Percentiles rank a stretch among this genome's conserved stretches.
Evolutionary conservation across 371 early-diverging fungal genomes (phyloP).

Genomic region (Mucor piriformis): DNA sequence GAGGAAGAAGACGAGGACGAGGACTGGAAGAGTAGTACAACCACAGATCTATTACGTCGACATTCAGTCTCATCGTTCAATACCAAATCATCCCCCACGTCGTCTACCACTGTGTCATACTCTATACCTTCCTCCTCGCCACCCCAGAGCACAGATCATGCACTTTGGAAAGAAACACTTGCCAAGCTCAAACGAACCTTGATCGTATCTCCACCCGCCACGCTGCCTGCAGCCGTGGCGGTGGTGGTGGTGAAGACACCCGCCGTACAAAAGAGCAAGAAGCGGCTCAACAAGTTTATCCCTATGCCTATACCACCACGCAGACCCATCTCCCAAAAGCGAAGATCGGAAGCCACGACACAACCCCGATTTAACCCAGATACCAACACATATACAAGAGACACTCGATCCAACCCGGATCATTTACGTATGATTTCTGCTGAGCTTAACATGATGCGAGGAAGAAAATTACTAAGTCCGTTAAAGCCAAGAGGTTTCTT

Average conservation of each 20-base stretch:
- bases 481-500: slow-evolving; percentile 63
- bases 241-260: too few species aligned
- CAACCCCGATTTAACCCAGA: slow-evolving; percentile 54
- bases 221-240: slow-evolving; percentile 19
- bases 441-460: slow-evolving; percentile 63
- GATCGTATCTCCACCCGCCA: slow-evolving; percentile 12
- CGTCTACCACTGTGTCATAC: slow-evolving; percentile 37
- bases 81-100: slow-evolving; percentile 26
- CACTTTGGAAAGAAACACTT: slow-evolving; percentile 26
- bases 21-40: slow-evolving; percentile 28
- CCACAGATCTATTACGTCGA: slow-evolving; percentile 31
- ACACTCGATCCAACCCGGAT: slow-evolving; percentile 64
- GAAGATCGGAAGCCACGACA: slow-evolving; percentile 55
- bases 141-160: slow-evolving; percentile 20
- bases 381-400: slow-evolving; percentile 56
- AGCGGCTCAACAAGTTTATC: slow-evolving; percentile 25
- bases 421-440: slow-evolving; percentile 65
- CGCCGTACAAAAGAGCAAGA: neutral
- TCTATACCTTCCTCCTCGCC: slow-evolving; percentile 46
- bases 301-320: slow-evolving; percentile 53
- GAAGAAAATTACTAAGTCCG: slow-evolving; percentile 57
- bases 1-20: slow-evolving; percentile 24
- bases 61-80: slow-evolving; percentile 43
- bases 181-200: slow-evolving; percentile 21
- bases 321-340: slow-evolving; percentile 32